These are phyloP conservation scores for Lizonia empirigonia DNA, from an alignment of 2,329 filamentous ascomycete species.

Conservation along the genomic window DNA sequence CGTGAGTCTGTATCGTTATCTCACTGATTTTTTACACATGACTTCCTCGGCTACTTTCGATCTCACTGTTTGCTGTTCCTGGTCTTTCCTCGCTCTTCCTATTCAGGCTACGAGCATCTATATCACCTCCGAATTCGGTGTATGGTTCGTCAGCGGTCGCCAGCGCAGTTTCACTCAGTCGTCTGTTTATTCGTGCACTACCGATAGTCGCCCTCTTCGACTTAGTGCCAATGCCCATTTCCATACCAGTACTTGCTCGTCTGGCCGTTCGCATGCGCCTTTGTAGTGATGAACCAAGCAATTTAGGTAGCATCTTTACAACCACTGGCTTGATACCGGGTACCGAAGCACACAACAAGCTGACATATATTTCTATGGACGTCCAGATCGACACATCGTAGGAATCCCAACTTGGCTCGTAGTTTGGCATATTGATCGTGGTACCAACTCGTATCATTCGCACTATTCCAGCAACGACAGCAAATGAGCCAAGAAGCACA, in stretches of 20 bases:
- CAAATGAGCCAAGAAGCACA: slow-evolving; percentile 26
- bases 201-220: slow-evolving; percentile 18
- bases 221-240: slow-evolving; percentile 20
- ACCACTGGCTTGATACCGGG: slow-evolving; percentile 29
- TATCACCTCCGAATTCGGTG: slow-evolving; percentile 18
- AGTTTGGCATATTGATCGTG: slow-evolving; percentile 15
- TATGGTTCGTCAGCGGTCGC: slow-evolving; percentile 16
- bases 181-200: slow-evolving; percentile 8
- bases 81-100: background rate
- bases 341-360: slow-evolving; percentile 28
- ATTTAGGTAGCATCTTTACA: slow-evolving; percentile 24
- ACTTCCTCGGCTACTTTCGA: background rate
- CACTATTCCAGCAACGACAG: slow-evolving; percentile 25
- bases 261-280: slow-evolving; percentile 14
- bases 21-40: slow-evolving; percentile 12
- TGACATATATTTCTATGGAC: slow-evolving; percentile 28
- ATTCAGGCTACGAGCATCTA: slow-evolving; percentile 9
- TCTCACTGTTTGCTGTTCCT: background rate
- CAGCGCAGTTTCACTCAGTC: slow-evolving; percentile 10
- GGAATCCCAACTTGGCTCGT: slow-evolving; percentile 30
- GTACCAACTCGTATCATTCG: slow-evolving; percentile 26
- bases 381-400: slow-evolving; percentile 36
- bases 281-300: slow-evolving; percentile 20
- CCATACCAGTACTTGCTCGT: background rate
- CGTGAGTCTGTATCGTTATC: slow-evolving; percentile 3